phyloP scores from a whole-genome alignment of 2,329 filamentous ascomycete species.

The Tolypocladium inflatum region DNA sequence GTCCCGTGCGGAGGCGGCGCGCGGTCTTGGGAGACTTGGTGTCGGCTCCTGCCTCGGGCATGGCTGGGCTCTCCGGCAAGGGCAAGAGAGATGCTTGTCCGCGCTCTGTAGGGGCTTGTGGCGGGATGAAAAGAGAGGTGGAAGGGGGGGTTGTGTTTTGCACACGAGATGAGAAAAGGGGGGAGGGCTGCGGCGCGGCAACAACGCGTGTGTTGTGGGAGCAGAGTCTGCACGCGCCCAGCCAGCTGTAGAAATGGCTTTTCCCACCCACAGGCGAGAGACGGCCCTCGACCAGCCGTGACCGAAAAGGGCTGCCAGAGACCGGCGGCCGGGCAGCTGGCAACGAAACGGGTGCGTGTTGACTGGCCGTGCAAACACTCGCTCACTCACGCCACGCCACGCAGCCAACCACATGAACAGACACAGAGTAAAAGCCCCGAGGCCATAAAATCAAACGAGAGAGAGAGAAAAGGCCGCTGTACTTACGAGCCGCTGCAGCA shows the following conservation, averaged over 20 bases:
- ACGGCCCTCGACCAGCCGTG: background rate
- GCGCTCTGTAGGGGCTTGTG: background rate
- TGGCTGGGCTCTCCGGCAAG: slow-evolving; percentile 6
- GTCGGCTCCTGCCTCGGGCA: slow-evolving; percentile 15
- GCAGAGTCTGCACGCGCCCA: background rate
- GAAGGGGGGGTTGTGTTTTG: background rate
- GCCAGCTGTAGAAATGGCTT: background rate
- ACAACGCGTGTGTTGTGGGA: background rate
- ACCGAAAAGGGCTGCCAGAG: background rate
- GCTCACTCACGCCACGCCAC: background rate
- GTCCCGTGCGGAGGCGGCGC: slow-evolving; percentile 14
- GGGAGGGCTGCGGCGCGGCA: background rate
- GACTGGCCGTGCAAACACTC: background rate
- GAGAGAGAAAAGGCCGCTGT: background rate
- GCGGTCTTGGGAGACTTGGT: slow-evolving; percentile 19
- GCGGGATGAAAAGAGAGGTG: background rate
- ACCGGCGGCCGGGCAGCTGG: background rate
- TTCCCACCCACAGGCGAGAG: background rate
- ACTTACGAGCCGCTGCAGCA: slow-evolving; percentile 30
- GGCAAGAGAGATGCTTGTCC: background rate
- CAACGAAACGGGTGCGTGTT: background rate
- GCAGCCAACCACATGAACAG: background rate
- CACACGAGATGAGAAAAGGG: background rate
- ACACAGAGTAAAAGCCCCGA: background rate
- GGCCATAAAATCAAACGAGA: background rate